Percentiles rank a stretch among this genome's conserved stretches.
These are phyloP conservation scores for Verticillium klebahnii DNA, from an alignment of 2,329 filamentous ascomycete genomes.

Conservation along the genomic window DNA sequence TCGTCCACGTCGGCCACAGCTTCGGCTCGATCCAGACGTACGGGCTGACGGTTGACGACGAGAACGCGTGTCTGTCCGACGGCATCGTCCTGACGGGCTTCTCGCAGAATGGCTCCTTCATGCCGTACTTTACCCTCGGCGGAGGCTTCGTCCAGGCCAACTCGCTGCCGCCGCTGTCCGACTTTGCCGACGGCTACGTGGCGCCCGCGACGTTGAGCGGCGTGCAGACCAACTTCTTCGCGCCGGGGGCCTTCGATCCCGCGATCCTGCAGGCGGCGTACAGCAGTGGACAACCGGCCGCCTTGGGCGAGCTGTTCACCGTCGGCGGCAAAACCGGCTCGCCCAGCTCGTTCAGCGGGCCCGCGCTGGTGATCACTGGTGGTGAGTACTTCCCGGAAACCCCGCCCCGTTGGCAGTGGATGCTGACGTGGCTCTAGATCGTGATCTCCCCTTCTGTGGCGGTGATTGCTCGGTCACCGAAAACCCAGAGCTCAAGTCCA, in stretches of 20 bases:
- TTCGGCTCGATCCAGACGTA: constrained; percentile 58
- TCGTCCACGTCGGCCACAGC: constrained; percentile 60
- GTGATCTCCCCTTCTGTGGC: constrained; percentile 55
- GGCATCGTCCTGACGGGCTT: constrained; percentile 59
- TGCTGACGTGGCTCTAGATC: constrained; percentile 22
- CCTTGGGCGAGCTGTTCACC: constrained; percentile 55
- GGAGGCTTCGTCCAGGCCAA: constrained; percentile 42
- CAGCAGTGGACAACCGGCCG: constrained; percentile 48
- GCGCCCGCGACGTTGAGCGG: constrained; percentile 38
- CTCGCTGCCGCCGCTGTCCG: constrained; percentile 19
- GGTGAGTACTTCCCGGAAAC: constrained; percentile 21
- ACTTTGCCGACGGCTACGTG: constrained; percentile 48
- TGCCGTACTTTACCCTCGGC: constrained; percentile 35
- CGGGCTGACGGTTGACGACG: constrained; percentile 46
- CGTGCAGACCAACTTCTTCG: constrained; percentile 49
- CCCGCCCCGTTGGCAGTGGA: background rate
- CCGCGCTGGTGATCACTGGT: constrained; percentile 56
- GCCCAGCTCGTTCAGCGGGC: constrained; percentile 41
- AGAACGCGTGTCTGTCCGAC: constrained; percentile 41
- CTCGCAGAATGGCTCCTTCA: constrained; percentile 40
- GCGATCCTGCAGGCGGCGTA: constrained; percentile 41
- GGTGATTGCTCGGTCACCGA: constrained; percentile 50
- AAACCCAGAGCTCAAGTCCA: constrained; percentile 27
- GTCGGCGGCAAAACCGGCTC: constrained; percentile 32
- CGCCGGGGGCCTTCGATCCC: constrained; percentile 50